Evolutionary conservation across 441 rosid genomes (phyloP).

Genomic region (Erodium chrysanthum): DNA sequence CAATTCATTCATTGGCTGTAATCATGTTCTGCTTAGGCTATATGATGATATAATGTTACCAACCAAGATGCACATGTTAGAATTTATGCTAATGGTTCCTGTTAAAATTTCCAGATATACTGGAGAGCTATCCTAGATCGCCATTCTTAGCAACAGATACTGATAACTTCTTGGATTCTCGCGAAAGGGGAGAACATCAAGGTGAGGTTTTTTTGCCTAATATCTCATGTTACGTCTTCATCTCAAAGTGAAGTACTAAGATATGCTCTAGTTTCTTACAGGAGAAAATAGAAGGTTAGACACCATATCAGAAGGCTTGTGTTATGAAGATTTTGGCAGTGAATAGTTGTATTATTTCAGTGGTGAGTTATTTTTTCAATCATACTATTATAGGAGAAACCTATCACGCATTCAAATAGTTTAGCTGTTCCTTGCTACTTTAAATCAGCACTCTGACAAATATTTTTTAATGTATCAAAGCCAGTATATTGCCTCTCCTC

Average conservation of each 20-base stretch:
- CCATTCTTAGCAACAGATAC: slow-evolving; percentile 63
- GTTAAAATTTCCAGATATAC: slow-evolving; percentile 44
- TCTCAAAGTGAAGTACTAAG: slow-evolving; percentile 15
- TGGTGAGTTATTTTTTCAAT: slow-evolving; percentile 21
- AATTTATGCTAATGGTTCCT: neutral
- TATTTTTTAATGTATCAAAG: too few species aligned
- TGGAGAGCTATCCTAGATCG: slow-evolving; percentile 73
- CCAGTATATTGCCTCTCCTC: too few species aligned
- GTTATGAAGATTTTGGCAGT: slow-evolving; percentile 66
- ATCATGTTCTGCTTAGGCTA: neutral
- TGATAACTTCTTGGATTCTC: slow-evolving; percentile 63
- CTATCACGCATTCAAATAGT: neutral
- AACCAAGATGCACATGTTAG: neutral
- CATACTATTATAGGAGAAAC: neutral
- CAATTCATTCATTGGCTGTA: neutral
- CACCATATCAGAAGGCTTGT: slow-evolving; percentile 76
- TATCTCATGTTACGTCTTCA: neutral
- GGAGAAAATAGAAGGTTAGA: slow-evolving; percentile 75
- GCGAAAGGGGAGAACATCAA: slow-evolving; percentile 61
- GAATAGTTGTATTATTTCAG: slow-evolving; percentile 28
- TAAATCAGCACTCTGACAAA: neutral
- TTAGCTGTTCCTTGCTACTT: neutral
- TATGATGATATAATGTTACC: too few species aligned
- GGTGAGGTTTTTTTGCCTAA: slow-evolving; percentile 30
- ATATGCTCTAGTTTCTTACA: slow-evolving; percentile 17